Base-by-base conservation (phyloP, 805 yeast species). In the Brettanomyces anomalus region DNA sequence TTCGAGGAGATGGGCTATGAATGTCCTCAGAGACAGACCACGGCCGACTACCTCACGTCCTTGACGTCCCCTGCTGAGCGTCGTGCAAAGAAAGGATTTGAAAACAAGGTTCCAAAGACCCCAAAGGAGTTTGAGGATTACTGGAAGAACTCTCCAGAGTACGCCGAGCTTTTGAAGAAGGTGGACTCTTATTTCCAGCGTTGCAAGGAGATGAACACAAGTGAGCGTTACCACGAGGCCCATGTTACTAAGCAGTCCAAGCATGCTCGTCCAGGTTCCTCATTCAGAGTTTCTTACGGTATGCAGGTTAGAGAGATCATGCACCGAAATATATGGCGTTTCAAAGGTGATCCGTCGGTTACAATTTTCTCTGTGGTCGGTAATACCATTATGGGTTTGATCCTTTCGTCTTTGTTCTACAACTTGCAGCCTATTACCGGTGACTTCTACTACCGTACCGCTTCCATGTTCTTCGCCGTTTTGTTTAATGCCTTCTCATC, bases 401-500 rank as follows among this genome's bases (percentile, higher is more conserved):
- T 79, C 33, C 57, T 75, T 36, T 67, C 79, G 28, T 78, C 85
- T 2, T 68, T 79, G 49, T 79, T 76, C 51, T 78, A 74, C 60
- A 74, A 77, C 49, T 53, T 76, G 48, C 38, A 49, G 7, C 47
- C 55, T 15, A 56, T 56, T 21, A 72, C 84, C 0, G 59, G 52
- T 0, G 68, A 77, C 2, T 72, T 79, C 49, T 77, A 70, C 56
- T 67, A 62, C 51, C 66, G 87, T 55, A 72, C 79, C 51, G 77
- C 86, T 35, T 71, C 80, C 37, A 65, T 83, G 68, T 84, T 83
- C 62, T 80, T 80, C 57, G 79, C 82, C 18, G 68, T 76, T 37
- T 64, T 79, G 53, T 79, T 77, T 60, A 78, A 78, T 55, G 77
- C 83, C 13, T 75, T 79, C 52, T 66, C 79, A 15, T 77, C 81